Base-by-base conservation (phyloP, 2,329 filamentous ascomycete genomes). In the Aureobasidium zeae region DNA sequence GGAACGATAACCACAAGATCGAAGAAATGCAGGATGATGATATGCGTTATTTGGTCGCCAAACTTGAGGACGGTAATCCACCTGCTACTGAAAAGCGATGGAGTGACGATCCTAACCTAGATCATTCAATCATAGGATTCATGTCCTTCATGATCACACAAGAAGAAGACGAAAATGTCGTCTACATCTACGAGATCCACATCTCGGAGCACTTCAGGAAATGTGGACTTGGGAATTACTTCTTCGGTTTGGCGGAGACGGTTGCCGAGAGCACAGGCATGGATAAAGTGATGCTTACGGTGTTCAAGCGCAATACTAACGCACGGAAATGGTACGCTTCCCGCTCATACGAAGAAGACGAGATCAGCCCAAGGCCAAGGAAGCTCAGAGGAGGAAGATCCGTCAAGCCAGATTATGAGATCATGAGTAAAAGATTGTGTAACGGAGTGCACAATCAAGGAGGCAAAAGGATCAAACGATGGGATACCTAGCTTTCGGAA, bases 131-230 rank as follows among this genome's bases (percentile, higher is more conserved):
- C 10, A 35, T 52, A 8, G 61, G 55, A 2, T 63, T 84, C 51
- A 67, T 73, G 0, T 82, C 78, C n/a, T 67, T 84, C 54, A 80
- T 83, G 79, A 72, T 81, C n/a, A 81, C 78, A 2, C 74, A 74
- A 55, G 80, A 85, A 56, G 75, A 77, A 35, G 70, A 71, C 1
- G 64, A 76, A 47, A 68, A 77, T 0, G 82, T 87, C 2, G 57
- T 86, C 15, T 89, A 87, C 60, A 80, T 83, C 59, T 89, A 87
- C 58, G 83, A 89, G 62, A 76, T 89, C 25, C 83, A 89, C 55
- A 70, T 88, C 3, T 61, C 67, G 26, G 62, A 69, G 1, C 61
- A 66, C 1, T 57, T 83, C 4, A 73, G 75, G 51, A 12, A 25
- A 2, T 31, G 34, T 25, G 71, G 79, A 64, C 63, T 88, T 2